Conservation (phyloP, 169 alveolate genomes). For the Fabrea salina region DNA sequence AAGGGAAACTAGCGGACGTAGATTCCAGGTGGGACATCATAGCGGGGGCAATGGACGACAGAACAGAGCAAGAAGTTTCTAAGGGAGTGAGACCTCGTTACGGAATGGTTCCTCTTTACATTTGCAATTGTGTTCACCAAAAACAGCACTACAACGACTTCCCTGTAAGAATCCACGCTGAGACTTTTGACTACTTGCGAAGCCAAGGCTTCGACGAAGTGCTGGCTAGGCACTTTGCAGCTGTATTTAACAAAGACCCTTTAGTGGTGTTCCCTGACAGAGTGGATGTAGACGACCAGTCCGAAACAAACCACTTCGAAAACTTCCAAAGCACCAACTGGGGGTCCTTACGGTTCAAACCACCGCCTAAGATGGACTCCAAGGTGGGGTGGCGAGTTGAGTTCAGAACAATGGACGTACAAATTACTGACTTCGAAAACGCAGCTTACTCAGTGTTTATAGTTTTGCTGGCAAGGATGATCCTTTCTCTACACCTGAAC, state of each 20-base stretch:
- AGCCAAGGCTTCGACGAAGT: slow-evolving; percentile 81
- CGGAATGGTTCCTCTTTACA: slow-evolving; percentile 86
- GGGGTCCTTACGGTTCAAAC: slow-evolving; percentile 96
- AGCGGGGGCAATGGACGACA: slow-evolving; percentile 89
- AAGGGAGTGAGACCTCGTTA: slow-evolving; percentile 87
- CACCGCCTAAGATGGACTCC: slow-evolving; percentile 83
- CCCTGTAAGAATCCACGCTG: slow-evolving; percentile 75
- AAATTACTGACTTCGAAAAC: slow-evolving; percentile 93
- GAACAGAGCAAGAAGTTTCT: slow-evolving; percentile 88
- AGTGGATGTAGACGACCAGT: slow-evolving; percentile 45
- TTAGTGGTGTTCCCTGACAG: slow-evolving; percentile 82
- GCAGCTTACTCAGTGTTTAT: slow-evolving; percentile 77
- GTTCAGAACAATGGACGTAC: slow-evolving; percentile 93
- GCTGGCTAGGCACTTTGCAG: slow-evolving; percentile 88
- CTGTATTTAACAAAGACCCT: slow-evolving; percentile 91
- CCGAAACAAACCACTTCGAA: slow-evolving; percentile 87
- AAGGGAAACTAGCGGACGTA: slow-evolving; percentile 88
- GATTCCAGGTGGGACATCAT: slow-evolving; percentile 94
- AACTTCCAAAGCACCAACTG: slow-evolving; percentile 94
- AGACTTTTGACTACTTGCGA: slow-evolving; percentile 66
- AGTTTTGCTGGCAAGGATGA: slow-evolving; percentile 65
- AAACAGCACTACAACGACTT: slow-evolving; percentile 81
- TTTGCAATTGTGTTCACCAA: slow-evolving; percentile 75
- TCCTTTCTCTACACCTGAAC: slow-evolving; percentile 76
- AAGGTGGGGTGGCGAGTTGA: slow-evolving; percentile 94